A percentile compares a stretch with the other conserved stretches of the same genome.
Conservation (phyloP, 2,329 filamentous ascomycete genomes). For the Alternaria postmessia region DNA sequence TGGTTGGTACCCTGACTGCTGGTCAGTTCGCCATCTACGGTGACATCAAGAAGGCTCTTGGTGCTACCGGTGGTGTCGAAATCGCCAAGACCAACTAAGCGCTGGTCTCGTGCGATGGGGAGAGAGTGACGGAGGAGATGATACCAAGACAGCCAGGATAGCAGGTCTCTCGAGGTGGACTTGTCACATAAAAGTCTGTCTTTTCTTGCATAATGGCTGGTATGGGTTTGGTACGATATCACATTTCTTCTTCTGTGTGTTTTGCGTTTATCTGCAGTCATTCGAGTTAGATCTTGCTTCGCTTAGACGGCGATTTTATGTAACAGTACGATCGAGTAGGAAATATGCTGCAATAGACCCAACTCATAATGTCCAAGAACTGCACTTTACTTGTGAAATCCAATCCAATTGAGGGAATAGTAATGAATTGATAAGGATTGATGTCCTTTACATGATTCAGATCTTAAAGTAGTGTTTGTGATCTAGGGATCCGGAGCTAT, state of each 20-base stretch:
- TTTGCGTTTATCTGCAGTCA: slow-evolving; percentile 37
- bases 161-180: slow-evolving; percentile 12
- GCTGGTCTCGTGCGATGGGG: slow-evolving; percentile 3
- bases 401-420: neutral
- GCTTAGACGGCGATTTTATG: slow-evolving; percentile 30
- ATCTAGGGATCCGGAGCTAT: neutral
- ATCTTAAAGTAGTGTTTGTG: neutral
- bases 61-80: slow-evolving; percentile 71
- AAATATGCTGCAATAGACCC: slow-evolving; percentile 43
- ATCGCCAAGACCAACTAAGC: slow-evolving; percentile 38
- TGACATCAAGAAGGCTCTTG: slow-evolving; percentile 55
- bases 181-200: slow-evolving; percentile 36
- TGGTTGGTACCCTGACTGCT: slow-evolving; percentile 67
- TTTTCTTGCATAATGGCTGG: slow-evolving; percentile 43
- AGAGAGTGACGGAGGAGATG: slow-evolving; percentile 23
- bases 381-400: neutral
- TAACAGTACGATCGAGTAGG: slow-evolving; percentile 42
- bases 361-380: slow-evolving; percentile 25
- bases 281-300: slow-evolving; percentile 38
- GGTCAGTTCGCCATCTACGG: slow-evolving; percentile 89
- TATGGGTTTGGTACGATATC: slow-evolving; percentile 25
- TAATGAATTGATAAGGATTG: too few species aligned
- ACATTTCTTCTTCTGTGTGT: slow-evolving; percentile 32
- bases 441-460: neutral
- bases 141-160: slow-evolving; percentile 42